Base-by-base conservation (phyloP, 306 rosid genomes). In the Inga laurina region DNA sequence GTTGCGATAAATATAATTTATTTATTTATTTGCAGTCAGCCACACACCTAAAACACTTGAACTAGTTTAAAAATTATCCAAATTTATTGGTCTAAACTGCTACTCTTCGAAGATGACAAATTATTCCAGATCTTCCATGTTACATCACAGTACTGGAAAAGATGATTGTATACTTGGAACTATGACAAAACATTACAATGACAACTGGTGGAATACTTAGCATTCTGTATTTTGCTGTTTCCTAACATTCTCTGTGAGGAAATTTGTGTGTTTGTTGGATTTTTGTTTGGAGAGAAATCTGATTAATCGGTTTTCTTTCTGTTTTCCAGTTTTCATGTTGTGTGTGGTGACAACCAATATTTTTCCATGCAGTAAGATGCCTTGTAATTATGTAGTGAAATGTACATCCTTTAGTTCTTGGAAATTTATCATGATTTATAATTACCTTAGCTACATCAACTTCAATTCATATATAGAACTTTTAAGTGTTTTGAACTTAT, bases 321-420 rank as follows among this genome's bases (percentile, higher is more conserved):
- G 2, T 56, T 39, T 39, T 5, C 43, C 8, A 39, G 8, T 21
- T 21, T 21, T 21, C 9, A 8, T 56, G 4, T 10, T 7, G 64
- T 19, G 27, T 45, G 70, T 0, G 13, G 72, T 22, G 82, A 43
- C 69, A 43, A 39, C 66, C 49, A 21, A 70, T 24, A 66, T 72
- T 73, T 75, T 49, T 34, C 59, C 37, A 49, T 57, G 79, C 79
- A 74, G 76, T 39, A 49, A 62, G 79, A 62, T 82, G 22, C 83
- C 49, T 45, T 14, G 8, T 69, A 74, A 66, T 62, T 37, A 21
- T 49, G 21, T 48, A 48, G 32, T 35, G 66, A 66, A 74, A 11
- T 56, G 71, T 54, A 56, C 10, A 43, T 39, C 57, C 75, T 48
- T 87, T 84, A 44, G 76, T 78, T 84, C 74, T 76, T 70, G 54